Percentiles rank a stretch among this genome's conserved stretches.
phyloP scores from a whole-genome alignment of 192 early-diverging fungal species.

The Coemansia sp. region DNA sequence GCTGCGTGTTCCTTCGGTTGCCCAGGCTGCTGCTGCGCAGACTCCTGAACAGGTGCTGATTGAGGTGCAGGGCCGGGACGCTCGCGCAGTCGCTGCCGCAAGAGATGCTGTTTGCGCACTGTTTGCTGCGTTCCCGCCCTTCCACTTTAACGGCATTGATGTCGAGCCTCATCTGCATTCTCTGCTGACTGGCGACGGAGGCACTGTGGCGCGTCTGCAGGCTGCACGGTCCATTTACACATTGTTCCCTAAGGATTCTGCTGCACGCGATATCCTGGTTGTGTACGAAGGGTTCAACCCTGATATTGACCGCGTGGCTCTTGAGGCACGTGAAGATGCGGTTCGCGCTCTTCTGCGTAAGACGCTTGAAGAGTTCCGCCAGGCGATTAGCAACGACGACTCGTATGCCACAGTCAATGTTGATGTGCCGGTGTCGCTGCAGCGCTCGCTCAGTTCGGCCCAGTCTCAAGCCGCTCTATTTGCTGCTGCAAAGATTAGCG shows the following conservation, averaged over 20 bases:
- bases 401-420: conserved; percentile 65
- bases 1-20: conserved; percentile 59
- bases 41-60: conserved; percentile 57
- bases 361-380: conserved; percentile 69
- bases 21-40: conserved; percentile 28
- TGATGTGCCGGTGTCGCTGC: conserved; percentile 70
- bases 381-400: conserved; percentile 61
- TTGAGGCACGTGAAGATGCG: conserved; percentile 59
- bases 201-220: conserved; percentile 65
- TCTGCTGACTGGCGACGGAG: conserved; percentile 64
- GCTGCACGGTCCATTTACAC: conserved; percentile 68
- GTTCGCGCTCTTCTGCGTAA: conserved; percentile 50
- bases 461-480: conserved; percentile 74
- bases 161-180: conserved; percentile 79
- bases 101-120: conserved; percentile 57
- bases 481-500: conserved; percentile 22
- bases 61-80: conserved; percentile 77
- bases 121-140: conserved; percentile 59
- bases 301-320: conserved; percentile 47
- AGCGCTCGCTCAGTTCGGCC: conserved; percentile 70
- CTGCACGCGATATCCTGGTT: conserved; percentile 69
- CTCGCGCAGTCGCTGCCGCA: conserved; percentile 64
- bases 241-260: conserved; percentile 70
- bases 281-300: conserved; percentile 71
- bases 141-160: conserved; percentile 64